Evolutionary conservation across 306 rosid species (phyloP).

Genomic region (Datisca glomerata): DNA sequence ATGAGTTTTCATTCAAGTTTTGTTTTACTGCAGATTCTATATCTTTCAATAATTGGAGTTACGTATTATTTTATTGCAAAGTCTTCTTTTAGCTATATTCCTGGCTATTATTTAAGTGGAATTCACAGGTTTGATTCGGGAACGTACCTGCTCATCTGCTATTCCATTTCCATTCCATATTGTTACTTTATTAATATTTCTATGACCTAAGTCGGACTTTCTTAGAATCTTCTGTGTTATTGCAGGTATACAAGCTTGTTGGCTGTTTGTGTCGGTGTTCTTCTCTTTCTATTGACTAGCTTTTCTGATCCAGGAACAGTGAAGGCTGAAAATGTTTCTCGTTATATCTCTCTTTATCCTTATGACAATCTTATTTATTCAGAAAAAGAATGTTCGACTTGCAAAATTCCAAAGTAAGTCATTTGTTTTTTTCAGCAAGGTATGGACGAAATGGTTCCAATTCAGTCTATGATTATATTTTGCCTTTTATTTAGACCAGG

Average conservation of each 20-base stretch:
- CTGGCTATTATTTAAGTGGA: constrained; percentile 73
- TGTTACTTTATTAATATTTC: too few relatives aligned
- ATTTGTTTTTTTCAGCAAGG: constrained; percentile 4
- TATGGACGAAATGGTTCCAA: neutral
- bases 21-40: constrained; percentile 40
- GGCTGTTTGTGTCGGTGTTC: constrained; percentile 62
- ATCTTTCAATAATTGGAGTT: constrained; percentile 49
- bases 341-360: constrained; percentile 71
- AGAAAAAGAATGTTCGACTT: constrained; percentile 80
- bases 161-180: constrained; percentile 8
- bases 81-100: constrained; percentile 60
- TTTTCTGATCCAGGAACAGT: constrained; percentile 82
- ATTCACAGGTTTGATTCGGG: constrained; percentile 71
- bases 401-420: constrained; percentile 85
- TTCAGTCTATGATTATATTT: constrained; percentile 5
- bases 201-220: too few relatives aligned
- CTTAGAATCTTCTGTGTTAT: constrained; percentile 13
- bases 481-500: constrained; percentile 33
- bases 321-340: constrained; percentile 59
- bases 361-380: constrained; percentile 67
- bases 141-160: neutral
- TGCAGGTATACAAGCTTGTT: constrained; percentile 72
- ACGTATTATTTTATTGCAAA: constrained; percentile 44
- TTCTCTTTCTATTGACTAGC: constrained; percentile 88
- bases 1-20: constrained; percentile 2